A percentile compares a stretch with the other conserved stretches of the same genome.
Conservation (phyloP, 2,329 filamentous ascomycete genomes). For the Verticillium zaregamsianum region DNA sequence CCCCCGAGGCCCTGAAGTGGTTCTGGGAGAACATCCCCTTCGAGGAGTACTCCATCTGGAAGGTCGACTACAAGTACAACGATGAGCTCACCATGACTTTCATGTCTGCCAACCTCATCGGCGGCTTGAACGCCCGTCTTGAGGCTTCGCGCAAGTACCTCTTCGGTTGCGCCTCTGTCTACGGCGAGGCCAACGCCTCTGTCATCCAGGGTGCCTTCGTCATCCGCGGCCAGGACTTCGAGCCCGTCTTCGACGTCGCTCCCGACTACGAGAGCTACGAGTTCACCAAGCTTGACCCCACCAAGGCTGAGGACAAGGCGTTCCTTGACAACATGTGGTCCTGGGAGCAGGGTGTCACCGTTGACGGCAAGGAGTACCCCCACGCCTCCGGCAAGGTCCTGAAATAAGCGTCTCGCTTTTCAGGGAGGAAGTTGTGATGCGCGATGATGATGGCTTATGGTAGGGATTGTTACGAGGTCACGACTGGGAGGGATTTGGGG, state of each 20-base stretch:
- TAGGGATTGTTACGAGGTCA: slow-evolving; percentile 21
- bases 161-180: slow-evolving; percentile 88
- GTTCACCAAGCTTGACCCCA: slow-evolving; percentile 94
- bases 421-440: slow-evolving; percentile 8
- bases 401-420: slow-evolving; percentile 64
- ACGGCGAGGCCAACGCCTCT: slow-evolving; percentile 82
- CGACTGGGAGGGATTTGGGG: slow-evolving; percentile 14
- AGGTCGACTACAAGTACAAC: slow-evolving; percentile 97
- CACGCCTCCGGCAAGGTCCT: slow-evolving; percentile 96
- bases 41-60: slow-evolving; percentile 94
- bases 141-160: slow-evolving; percentile 98
- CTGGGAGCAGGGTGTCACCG: slow-evolving; percentile 80
- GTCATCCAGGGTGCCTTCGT: slow-evolving; percentile 92
- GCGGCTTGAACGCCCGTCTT: slow-evolving; percentile 95
- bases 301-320: slow-evolving; percentile 77
- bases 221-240: slow-evolving; percentile 83
- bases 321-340: slow-evolving; percentile 85
- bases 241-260: slow-evolving; percentile 90
- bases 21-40: slow-evolving; percentile 97
- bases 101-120: slow-evolving; percentile 99
- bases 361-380: slow-evolving; percentile 83
- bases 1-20: slow-evolving; percentile 81
- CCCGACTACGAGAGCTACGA: slow-evolving; percentile 96
- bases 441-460: slow-evolving; percentile 28
- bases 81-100: slow-evolving; percentile 94